Evolutionary conservation across 495 filamentous ascomycete genomes (phyloP).

Genomic region (Penicillium verhagenii): DNA sequence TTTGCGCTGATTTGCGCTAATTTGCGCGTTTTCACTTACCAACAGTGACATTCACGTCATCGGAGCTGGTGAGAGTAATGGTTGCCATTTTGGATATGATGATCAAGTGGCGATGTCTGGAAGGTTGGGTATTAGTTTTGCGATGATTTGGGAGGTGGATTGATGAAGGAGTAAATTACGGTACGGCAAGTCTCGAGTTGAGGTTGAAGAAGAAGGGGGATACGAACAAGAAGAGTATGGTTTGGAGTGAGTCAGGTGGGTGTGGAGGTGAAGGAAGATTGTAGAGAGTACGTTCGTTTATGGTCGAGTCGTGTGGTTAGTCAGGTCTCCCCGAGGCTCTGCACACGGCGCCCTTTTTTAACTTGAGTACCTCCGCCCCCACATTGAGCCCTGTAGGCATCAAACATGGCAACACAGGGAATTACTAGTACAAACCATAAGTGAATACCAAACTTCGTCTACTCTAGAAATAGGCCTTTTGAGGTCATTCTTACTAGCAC

Average conservation of each 20-base stretch:
- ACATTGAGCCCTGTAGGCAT: not conserved
- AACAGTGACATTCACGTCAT: conserved; percentile 53
- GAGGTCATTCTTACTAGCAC: too few species aligned
- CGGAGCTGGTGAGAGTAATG: conserved; percentile 58
- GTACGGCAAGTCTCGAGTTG: too few species aligned
- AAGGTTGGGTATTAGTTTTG: not conserved
- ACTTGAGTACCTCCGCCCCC: not conserved
- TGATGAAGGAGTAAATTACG: too few species aligned
- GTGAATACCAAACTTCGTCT: too few species aligned
- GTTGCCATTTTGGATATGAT: conserved; percentile 12
- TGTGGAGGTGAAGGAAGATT: not conserved
- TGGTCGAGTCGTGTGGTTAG: too few species aligned
- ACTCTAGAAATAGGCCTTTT: too few species aligned
- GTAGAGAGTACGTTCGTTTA: too few species aligned
- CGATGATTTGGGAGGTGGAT: not conserved
- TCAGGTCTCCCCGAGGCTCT: not conserved
- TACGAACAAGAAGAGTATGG: not conserved
- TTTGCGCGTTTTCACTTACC: conserved; percentile 39
- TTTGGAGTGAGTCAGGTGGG: not conserved
- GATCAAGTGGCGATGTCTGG: not conserved
- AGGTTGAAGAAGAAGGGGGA: not conserved
- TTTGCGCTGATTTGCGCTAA: too few species aligned
- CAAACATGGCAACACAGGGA: too few species aligned
- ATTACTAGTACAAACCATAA: too few species aligned
- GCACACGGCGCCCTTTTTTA: not conserved